Conservation (phyloP, 2,329 filamentous ascomycete species). For the Pseudogymnoascus sp. region DNA sequence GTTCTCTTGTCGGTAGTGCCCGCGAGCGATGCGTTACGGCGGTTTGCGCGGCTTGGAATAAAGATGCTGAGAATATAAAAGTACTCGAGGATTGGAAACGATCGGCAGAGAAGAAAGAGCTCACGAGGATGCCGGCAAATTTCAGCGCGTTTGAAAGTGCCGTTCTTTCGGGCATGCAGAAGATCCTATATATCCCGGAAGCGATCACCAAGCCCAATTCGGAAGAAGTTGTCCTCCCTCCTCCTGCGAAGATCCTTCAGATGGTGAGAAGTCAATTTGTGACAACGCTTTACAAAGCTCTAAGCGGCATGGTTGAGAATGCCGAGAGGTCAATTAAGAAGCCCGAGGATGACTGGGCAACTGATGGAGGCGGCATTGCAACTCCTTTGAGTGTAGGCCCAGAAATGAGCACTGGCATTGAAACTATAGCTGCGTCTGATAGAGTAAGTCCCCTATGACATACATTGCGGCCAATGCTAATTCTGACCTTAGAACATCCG, state of each 20-base stretch:
- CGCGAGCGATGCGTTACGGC: slow-evolving; percentile 81
- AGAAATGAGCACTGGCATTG: slow-evolving; percentile 35
- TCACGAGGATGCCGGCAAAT: slow-evolving; percentile 82
- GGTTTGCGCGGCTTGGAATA: slow-evolving; percentile 84
- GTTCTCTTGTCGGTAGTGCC: slow-evolving; percentile 63
- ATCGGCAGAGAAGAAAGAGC: slow-evolving; percentile 68
- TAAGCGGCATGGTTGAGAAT: slow-evolving; percentile 96
- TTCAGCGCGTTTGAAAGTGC: slow-evolving; percentile 81
- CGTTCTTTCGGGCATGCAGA: slow-evolving; percentile 80
- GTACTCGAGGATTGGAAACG: slow-evolving; percentile 90
- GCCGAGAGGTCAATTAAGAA: slow-evolving; percentile 67
- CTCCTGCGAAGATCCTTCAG: slow-evolving; percentile 77
- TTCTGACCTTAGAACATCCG: slow-evolving; percentile 62
- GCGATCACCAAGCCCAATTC: slow-evolving; percentile 66
- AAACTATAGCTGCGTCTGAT: slow-evolving; percentile 44
- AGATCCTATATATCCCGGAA: slow-evolving; percentile 87
- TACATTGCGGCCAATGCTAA: neutral
- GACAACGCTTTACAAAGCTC: slow-evolving; percentile 82
- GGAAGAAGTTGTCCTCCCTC: slow-evolving; percentile 72
- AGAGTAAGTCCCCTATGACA: slow-evolving; percentile 32
- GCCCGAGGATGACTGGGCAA: slow-evolving; percentile 32
- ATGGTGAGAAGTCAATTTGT: slow-evolving; percentile 91
- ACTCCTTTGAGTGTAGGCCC: slow-evolving; percentile 24
- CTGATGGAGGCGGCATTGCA: slow-evolving; percentile 24
- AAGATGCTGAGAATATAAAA: slow-evolving; percentile 87